Conservation (phyloP, 148 eudicot species). For the Vaccinium darrowii region DNA sequence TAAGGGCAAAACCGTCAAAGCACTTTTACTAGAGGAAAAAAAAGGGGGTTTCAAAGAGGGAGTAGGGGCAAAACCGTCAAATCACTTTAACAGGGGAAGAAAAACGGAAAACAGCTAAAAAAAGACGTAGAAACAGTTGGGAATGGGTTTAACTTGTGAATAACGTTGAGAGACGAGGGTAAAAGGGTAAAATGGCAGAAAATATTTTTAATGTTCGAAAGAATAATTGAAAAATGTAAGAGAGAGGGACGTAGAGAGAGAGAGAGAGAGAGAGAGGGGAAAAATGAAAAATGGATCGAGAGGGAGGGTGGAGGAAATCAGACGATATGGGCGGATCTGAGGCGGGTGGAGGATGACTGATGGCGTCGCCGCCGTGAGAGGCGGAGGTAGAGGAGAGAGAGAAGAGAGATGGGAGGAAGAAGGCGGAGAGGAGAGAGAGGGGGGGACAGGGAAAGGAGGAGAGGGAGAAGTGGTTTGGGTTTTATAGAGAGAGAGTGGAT, state of each 20-base stretch:
- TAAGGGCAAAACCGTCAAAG: conserved; percentile 1
- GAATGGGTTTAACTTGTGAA: neutral
- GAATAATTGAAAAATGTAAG: neutral
- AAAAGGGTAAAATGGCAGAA: neutral
- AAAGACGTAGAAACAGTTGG: neutral
- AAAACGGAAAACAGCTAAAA: neutral
- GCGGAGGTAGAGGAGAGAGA: neutral
- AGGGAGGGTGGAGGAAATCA: neutral
- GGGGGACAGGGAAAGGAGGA: neutral
- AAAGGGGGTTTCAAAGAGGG: no score
- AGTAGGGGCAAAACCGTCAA: conserved; percentile 9
- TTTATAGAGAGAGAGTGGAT: neutral
- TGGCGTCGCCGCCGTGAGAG: neutral
- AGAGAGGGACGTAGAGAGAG: neutral
- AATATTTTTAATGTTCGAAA: neutral
- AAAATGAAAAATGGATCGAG: neutral
- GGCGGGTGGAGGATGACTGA: neutral
- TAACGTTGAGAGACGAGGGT: neutral
- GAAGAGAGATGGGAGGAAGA: no score
- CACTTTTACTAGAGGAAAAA: neutral
- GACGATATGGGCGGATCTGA: neutral
- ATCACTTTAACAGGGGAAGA: neutral
- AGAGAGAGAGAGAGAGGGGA: neutral
- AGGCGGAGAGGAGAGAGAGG: neutral
- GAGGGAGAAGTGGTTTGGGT: neutral